A percentile compares a stretch with the other conserved stretches of the same genome.
Conservation (phyloP, 1,284 basidiomycete genomes). For the Mrakiaceae sp. region DNA sequence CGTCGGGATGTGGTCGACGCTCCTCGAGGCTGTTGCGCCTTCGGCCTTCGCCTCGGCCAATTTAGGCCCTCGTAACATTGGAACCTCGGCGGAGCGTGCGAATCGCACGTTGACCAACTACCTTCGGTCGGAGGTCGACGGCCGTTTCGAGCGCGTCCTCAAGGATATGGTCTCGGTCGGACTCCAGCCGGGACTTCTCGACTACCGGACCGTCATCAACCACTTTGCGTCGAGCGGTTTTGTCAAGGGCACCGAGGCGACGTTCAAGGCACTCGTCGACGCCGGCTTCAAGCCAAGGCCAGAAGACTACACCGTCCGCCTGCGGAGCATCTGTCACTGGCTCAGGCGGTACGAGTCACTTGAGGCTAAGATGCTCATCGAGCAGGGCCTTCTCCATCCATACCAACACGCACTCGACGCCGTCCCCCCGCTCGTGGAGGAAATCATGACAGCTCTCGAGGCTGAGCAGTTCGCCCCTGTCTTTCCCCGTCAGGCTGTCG, state of each 20-base stretch:
- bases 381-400: background rate
- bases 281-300: background rate
- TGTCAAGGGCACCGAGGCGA: constrained; percentile 8
- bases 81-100: background rate
- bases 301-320: background rate
- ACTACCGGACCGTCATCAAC: constrained; percentile 5
- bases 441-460: constrained; percentile 10
- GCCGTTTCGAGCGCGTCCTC: constrained; percentile 4
- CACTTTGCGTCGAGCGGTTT: constrained; percentile 9
- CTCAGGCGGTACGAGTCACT: constrained; percentile 1
- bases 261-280: constrained; percentile 3
- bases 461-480: background rate
- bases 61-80: background rate
- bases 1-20: background rate
- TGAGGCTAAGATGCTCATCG: constrained; percentile 1
- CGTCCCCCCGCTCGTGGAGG: constrained; percentile 1
- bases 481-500: constrained; percentile 1
- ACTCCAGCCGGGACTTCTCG: background rate
- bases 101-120: constrained; percentile 2
- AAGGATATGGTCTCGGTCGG: constrained; percentile 7
- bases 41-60: background rate
- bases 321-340: constrained; percentile 5
- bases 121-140: constrained; percentile 1
- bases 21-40: constrained; percentile 4
- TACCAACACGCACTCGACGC: background rate